These are phyloP conservation scores for Ochetophila trinervis DNA, from an alignment of 306 rosid species.

Conservation along the genomic window DNA sequence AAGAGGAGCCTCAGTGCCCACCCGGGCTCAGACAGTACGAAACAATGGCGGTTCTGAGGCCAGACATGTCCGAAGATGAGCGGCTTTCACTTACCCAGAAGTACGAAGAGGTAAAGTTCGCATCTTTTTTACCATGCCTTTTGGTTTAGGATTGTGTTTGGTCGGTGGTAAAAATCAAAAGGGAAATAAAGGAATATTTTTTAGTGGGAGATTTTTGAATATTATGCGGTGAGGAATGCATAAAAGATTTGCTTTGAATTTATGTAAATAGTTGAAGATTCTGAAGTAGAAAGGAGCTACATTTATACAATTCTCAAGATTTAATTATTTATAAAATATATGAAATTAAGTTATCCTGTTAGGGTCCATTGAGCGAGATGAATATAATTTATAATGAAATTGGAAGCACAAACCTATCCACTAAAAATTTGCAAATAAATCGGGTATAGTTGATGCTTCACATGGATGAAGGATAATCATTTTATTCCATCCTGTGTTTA, in stretches of 20 bases:
- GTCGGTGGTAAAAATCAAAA: not conserved
- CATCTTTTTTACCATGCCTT: not conserved
- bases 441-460: not conserved
- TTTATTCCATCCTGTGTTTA: not conserved
- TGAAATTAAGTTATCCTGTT: too few relatives aligned
- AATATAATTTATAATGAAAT: not conserved
- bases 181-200: not conserved
- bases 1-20: conserved; percentile 81
- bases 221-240: not conserved
- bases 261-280: too few relatives aligned
- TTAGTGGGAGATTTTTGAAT: not conserved
- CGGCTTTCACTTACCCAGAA: conserved; percentile 68
- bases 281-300: too few relatives aligned
- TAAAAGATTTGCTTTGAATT: not conserved
- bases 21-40: conserved; percentile 74
- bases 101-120: conserved; percentile 65
- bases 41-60: conserved; percentile 67
- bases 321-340: too few relatives aligned
- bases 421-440: not conserved
- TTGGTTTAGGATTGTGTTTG: not conserved
- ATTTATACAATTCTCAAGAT: too few relatives aligned
- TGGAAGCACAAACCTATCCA: not conserved
- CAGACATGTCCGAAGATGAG: conserved; percentile 78
- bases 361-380: not conserved
- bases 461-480: too few relatives aligned